Conservation (phyloP, 202 grass and related monocot species). For the Cymbopogon flexuosus region DNA sequence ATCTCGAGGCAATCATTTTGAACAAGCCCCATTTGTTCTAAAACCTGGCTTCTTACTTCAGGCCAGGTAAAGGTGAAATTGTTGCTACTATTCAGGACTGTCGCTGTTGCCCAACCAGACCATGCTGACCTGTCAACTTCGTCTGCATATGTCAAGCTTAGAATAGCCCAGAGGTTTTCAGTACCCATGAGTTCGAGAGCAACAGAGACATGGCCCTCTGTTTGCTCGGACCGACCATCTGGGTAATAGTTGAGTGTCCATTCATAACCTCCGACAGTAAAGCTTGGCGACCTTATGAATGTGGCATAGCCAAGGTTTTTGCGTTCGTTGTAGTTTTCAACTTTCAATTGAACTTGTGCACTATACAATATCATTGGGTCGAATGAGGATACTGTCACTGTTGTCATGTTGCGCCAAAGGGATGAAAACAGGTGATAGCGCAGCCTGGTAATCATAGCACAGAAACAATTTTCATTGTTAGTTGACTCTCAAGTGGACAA, state of each 20-base stretch:
- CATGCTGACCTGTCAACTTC: neutral
- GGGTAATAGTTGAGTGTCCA: constrained; percentile 7
- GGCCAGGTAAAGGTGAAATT: neutral
- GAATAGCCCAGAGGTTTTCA: neutral
- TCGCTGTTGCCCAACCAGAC: neutral
- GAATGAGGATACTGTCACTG: neutral
- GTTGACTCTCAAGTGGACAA: too few species aligned
- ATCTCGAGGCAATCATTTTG: neutral
- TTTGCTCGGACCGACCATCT: neutral
- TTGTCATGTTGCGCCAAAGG: too few species aligned
- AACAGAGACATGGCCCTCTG: neutral
- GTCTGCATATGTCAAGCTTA: neutral
- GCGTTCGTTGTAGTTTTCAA: neutral
- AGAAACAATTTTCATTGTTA: neutral
- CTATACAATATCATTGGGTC: neutral
- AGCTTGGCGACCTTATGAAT: neutral
- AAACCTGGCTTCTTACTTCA: neutral
- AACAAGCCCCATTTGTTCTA: neutral
- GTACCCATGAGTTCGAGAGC: neutral
- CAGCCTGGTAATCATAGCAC: neutral
- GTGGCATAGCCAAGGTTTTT: neutral
- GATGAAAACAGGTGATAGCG: neutral
- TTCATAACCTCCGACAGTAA: neutral
- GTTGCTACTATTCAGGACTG: neutral
- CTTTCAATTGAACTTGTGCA: neutral